Conservation (phyloP, 306 rosid genomes). For the Albizia julibrissin region DNA sequence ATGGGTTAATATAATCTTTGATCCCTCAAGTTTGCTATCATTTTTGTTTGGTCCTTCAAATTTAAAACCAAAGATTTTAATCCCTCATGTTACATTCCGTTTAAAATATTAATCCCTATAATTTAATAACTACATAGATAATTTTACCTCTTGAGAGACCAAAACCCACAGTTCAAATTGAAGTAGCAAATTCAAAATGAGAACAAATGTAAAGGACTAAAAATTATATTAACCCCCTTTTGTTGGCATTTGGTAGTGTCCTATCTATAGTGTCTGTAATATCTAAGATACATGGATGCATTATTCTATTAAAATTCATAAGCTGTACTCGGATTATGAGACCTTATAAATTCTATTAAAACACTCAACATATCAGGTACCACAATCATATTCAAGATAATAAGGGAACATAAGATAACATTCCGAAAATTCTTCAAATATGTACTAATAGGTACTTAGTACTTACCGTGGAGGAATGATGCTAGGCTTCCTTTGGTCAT, state of each 20-base stretch:
- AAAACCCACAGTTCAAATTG: too few species aligned
- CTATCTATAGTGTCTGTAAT: not conserved
- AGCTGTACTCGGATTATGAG: not conserved
- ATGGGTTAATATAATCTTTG: too few species aligned
- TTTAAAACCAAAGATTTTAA: too few species aligned
- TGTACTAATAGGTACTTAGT: constrained; percentile 9
- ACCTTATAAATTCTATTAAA: not conserved
- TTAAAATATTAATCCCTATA: too few species aligned
- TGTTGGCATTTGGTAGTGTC: not conserved
- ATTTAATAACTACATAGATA: too few species aligned
- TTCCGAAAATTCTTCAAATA: not conserved
- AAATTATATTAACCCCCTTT: too few species aligned
- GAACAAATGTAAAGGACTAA: too few species aligned
- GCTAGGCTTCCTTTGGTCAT: constrained; percentile 79
- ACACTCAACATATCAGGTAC: not conserved
- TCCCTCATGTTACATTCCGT: too few species aligned
- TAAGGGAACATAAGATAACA: not conserved
- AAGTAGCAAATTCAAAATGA: too few species aligned
- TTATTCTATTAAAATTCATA: not conserved
- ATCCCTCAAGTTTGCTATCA: too few species aligned
- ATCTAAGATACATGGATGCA: not conserved
- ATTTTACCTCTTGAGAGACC: too few species aligned
- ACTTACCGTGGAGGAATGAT: constrained; percentile 88
- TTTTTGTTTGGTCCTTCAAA: too few species aligned
- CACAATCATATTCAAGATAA: not conserved